Evolutionary conservation across 371 early-diverging fungal species (phyloP), one percentile per base, ranked within the genome.

Genomic region (Fennellomyces sp.): DNA sequence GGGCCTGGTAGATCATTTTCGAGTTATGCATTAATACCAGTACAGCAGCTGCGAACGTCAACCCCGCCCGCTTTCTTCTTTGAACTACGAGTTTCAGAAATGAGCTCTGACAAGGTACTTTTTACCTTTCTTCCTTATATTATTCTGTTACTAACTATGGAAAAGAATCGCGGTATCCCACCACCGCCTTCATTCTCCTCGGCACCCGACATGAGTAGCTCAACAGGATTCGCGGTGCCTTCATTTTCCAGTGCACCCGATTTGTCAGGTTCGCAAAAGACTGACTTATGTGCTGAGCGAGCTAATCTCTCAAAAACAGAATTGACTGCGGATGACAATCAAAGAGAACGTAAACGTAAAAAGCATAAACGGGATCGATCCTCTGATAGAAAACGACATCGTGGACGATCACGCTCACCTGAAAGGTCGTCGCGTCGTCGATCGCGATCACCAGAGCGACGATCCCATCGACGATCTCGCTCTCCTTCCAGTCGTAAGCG

Each of bases 241-340:
- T 62, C 72, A 1, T 76, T 72, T 39, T 65, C 73, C 2, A 72
- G 73, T 33, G 76, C 76, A 17, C 76, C 76, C 11, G 68, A 76
- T 29, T 47, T 76, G 19, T 56, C 62, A 51, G 50, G 41, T 57
- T 13, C 23, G 39, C 58, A 28, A 11, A 21, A 11, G 12, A 30
- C 6, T 30, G 4, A 8, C 29, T 23, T 26, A 11, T 50, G 29
- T 25, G 7, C 1, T 17, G 12, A 36, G 5, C 28, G 12, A 12
- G 2, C 7, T 28, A 5, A 28, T 25, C 27, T 13, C 31, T n/a
- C 23, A n/a, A 8, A 2, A 29, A 15, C 17, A 60, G 52, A 42
- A 26, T 28, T 59, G 56, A 26, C 60, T 28, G 31, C 11, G 21
- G 29, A 28, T 21, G 55, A 42, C 13, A 60, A 56, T 23, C 31